Conservation (phyloP, 805 yeast species). For the Ogataea minuta region DNA sequence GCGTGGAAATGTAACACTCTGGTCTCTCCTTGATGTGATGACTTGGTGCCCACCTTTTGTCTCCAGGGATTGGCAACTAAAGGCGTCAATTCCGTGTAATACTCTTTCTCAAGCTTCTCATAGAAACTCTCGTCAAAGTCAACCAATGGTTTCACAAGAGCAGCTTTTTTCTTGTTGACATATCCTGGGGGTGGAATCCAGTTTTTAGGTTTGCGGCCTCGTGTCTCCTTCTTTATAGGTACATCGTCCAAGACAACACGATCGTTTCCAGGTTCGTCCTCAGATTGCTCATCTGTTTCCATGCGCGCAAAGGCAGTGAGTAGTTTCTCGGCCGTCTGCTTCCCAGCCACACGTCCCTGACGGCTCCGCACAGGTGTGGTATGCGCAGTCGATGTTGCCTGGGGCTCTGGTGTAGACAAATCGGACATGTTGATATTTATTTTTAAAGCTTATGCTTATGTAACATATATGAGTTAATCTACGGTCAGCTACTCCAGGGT, state of each 20-base stretch:
- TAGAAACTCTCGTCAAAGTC: slow-evolving; percentile 8
- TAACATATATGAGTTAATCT: too few species aligned
- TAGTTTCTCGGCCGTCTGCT: slow-evolving; percentile 12
- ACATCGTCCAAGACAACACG: slow-evolving; percentile 7
- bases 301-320: slow-evolving; percentile 8
- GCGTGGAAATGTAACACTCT: slow-evolving; percentile 14
- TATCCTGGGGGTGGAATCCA: slow-evolving; percentile 18
- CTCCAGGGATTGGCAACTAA: slow-evolving; percentile 16
- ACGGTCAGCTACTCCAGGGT: slow-evolving; percentile 10
- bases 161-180: slow-evolving; percentile 2
- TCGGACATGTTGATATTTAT: slow-evolving; percentile 6
- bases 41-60: slow-evolving; percentile 9
- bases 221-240: slow-evolving; percentile 9
- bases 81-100: slow-evolving; percentile 11
- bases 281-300: slow-evolving; percentile 4
- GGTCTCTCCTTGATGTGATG: slow-evolving; percentile 16
- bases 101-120: slow-evolving; percentile 13
- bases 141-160: background rate
- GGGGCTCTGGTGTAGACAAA: slow-evolving; percentile 14
- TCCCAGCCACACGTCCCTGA: slow-evolving; percentile 9
- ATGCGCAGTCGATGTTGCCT: slow-evolving; percentile 17
- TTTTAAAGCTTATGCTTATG: slow-evolving; percentile 5
- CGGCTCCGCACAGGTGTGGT: slow-evolving; percentile 10
- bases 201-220: slow-evolving; percentile 18
- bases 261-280: slow-evolving; percentile 12